Evolutionary conservation across 805 yeast genomes (phyloP).

Genomic region (Schwanniomyces vanrijiae): DNA sequence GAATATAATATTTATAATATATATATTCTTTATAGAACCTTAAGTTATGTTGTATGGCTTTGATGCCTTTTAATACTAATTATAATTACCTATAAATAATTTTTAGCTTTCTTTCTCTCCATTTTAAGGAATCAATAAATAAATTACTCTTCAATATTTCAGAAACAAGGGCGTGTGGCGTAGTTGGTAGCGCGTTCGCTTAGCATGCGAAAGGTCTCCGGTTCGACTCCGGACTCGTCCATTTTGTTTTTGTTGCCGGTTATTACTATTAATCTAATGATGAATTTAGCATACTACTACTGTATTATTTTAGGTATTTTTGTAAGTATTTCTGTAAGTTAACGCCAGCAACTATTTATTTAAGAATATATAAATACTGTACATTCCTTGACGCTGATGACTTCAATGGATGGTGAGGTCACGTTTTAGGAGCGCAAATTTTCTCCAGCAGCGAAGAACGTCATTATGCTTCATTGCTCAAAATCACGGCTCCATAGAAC

Average conservation of each 20-base stretch:
- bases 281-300: no score
- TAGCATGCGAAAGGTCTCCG: slow-evolving; percentile 52
- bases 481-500: not conserved
- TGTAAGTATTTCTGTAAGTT: no score
- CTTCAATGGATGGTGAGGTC: not conserved
- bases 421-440: not conserved
- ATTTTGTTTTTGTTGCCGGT: slow-evolving; percentile 11
- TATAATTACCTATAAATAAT: no score
- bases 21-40: no score
- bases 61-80: no score
- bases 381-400: not conserved
- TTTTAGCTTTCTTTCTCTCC: no score
- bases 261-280: no score
- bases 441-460: not conserved
- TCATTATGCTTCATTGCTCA: not conserved
- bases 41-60: no score
- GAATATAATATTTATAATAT: no score
- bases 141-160: not conserved
- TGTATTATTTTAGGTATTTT: no score
- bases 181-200: slow-evolving; percentile 52
- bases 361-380: not conserved
- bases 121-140: no score
- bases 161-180: slow-evolving; percentile 43
- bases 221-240: slow-evolving; percentile 46
- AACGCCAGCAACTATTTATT: no score